These are phyloP conservation scores for Arachis monticola DNA, from an alignment of 331 rosid species.

Conservation along the genomic window DNA sequence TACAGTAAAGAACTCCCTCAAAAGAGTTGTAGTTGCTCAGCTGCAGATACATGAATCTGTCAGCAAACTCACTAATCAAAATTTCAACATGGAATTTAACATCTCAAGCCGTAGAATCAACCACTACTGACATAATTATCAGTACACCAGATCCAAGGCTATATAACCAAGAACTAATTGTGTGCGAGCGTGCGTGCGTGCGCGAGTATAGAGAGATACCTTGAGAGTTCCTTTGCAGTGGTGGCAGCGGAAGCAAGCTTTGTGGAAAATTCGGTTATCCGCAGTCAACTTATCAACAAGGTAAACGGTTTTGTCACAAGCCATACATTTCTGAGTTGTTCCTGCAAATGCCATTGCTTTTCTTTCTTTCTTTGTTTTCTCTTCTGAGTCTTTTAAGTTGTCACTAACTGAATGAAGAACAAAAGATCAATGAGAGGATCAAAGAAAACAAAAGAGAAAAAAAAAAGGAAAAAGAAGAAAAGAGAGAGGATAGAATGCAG, in stretches of 20 bases:
- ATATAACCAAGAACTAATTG: slow-evolving; percentile 1
- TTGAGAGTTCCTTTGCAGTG: slow-evolving; percentile 99
- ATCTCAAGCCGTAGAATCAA: background rate
- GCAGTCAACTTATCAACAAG: slow-evolving; percentile 96
- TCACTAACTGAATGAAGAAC: slow-evolving; percentile 14
- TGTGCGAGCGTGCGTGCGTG: too few species aligned
- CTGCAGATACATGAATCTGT: slow-evolving; percentile 52
- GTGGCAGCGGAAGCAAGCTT: slow-evolving; percentile 97
- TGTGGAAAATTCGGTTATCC: slow-evolving; percentile 89
- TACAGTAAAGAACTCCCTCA: slow-evolving; percentile 97
- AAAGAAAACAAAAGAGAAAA: slow-evolving; percentile 39
- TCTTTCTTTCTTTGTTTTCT: slow-evolving; percentile 31
- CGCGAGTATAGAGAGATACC: slow-evolving; percentile 47
- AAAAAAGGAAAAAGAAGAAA: slow-evolving; percentile 23
- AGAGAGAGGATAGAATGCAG: slow-evolving; percentile 41
- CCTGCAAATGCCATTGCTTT: slow-evolving; percentile 94
- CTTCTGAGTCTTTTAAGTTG: slow-evolving; percentile 27
- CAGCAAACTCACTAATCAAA: background rate
- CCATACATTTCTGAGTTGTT: slow-evolving; percentile 99
- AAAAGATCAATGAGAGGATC: slow-evolving; percentile 35
- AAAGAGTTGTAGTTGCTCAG: slow-evolving; percentile 98
- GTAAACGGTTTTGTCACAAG: slow-evolving; percentile 95
- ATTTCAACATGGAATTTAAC: background rate
- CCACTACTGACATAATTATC: too few species aligned
- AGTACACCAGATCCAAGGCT: slow-evolving; percentile 44